Evolutionary conservation across 345 rosid genomes (phyloP).

Genomic region (Euphorbia lathyris): DNA sequence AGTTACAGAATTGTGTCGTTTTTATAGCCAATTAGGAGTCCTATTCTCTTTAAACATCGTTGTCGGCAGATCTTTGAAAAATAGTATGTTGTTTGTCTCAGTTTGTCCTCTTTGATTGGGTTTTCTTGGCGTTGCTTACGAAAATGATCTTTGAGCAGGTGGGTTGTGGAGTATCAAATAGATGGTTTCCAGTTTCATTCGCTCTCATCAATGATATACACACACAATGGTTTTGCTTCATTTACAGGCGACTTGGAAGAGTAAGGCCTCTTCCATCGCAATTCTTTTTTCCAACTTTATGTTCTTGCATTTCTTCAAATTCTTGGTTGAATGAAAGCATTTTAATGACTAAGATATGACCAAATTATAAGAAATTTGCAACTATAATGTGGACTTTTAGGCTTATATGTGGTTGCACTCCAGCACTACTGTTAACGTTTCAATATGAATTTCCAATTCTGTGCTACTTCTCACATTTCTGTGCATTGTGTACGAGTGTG

Average conservation of each 20-base stretch:
- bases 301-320: background rate
- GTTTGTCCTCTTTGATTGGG: constrained; percentile 7
- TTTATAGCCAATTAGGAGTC: background rate
- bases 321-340: background rate
- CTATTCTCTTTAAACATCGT: background rate
- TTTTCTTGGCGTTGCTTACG: constrained; percentile 24
- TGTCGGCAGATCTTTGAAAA: background rate
- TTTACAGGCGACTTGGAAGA: constrained; percentile 77
- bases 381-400: background rate
- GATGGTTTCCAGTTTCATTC: constrained; percentile 98
- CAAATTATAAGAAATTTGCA: background rate
- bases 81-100: constrained; percentile 3
- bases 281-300: constrained; percentile 4
- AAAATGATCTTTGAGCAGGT: constrained; percentile 58
- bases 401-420: background rate
- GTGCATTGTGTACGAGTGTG: background rate
- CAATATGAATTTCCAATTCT: background rate
- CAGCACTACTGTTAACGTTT: background rate
- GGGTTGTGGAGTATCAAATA: constrained; percentile 82
- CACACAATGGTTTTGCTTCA: constrained; percentile 91
- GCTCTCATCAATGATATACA: constrained; percentile 87
- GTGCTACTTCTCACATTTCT: constrained; percentile 9
- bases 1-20: constrained; percentile 2
- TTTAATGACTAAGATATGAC: background rate
- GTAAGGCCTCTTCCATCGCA: constrained; percentile 49